phyloP scores from a whole-genome alignment of 2,329 filamentous ascomycete genomes.

The Cadophora sp. region DNA sequence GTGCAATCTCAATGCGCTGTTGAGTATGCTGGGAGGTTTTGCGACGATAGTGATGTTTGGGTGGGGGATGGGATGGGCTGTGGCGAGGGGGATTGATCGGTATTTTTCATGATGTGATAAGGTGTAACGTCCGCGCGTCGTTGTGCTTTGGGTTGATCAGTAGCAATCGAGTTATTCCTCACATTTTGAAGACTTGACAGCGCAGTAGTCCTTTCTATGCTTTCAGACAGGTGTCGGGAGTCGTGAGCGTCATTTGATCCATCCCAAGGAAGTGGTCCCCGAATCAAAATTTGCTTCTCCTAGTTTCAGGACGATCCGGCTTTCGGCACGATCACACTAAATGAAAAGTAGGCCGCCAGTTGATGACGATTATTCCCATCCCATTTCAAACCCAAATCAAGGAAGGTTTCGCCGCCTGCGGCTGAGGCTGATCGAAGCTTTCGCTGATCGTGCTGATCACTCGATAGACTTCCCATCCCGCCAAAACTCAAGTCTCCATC shows the following conservation, averaged over 20 bases:
- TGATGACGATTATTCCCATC: not conserved
- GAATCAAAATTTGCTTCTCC: not conserved
- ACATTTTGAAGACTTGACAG: too few relatives aligned
- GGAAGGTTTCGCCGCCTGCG: conserved; percentile 10
- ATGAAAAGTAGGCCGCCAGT: not conserved
- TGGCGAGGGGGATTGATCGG: not conserved
- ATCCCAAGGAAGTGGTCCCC: too few relatives aligned
- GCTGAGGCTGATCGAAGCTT: conserved; percentile 13
- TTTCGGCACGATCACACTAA: not conserved
- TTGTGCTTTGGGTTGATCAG: too few relatives aligned
- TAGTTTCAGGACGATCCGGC: not conserved
- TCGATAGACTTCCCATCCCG: not conserved
- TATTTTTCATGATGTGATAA: not conserved
- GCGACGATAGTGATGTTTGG: not conserved
- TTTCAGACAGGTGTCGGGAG: not conserved
- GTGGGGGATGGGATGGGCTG: not conserved
- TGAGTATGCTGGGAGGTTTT: not conserved
- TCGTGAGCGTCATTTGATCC: too few relatives aligned
- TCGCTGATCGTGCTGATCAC: conserved; percentile 10
- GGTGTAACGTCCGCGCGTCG: too few relatives aligned
- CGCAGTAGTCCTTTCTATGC: not conserved
- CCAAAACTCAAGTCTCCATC: conserved; percentile 8
- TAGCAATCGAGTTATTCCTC: too few relatives aligned
- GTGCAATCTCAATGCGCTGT: not conserved
- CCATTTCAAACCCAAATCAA: not conserved